phyloP scores from a whole-genome alignment of 2,329 filamentous ascomycete genomes.

The Dichotomopilus funicola region DNA sequence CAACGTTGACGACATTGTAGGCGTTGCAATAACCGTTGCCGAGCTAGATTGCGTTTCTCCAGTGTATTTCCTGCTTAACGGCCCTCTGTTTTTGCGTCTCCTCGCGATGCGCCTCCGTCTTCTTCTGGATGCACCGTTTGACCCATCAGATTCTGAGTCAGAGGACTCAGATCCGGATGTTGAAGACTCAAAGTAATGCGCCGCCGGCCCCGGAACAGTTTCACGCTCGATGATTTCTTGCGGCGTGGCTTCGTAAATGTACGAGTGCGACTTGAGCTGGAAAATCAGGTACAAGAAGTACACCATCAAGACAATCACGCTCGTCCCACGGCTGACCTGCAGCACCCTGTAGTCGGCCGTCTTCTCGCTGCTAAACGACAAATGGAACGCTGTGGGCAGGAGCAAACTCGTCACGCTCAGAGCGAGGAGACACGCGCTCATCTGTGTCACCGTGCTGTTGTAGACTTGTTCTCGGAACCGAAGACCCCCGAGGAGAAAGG shows the following conservation, averaged over 20 bases:
- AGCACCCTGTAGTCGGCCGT: slow-evolving; percentile 65
- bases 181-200: slow-evolving; percentile 74
- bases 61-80: not conserved
- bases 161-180: slow-evolving; percentile 39
- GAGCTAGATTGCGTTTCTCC: not conserved
- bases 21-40: not conserved
- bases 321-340: slow-evolving; percentile 83
- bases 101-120: not conserved
- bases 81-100: not conserved
- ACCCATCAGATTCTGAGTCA: slow-evolving; percentile 49
- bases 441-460: slow-evolving; percentile 91
- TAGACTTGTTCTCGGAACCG: slow-evolving; percentile 90
- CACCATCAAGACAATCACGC: slow-evolving; percentile 73
- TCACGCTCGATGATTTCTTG: slow-evolving; percentile 91
- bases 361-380: slow-evolving; percentile 63
- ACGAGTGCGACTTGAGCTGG: slow-evolving; percentile 85
- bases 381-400: slow-evolving; percentile 85
- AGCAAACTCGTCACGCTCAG: slow-evolving; percentile 84
- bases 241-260: slow-evolving; percentile 87
- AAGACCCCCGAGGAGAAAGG: slow-evolving; percentile 77
- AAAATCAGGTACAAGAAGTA: slow-evolving; percentile 82
- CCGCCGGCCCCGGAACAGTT: slow-evolving; percentile 75
- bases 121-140: not conserved
- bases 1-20: not conserved
- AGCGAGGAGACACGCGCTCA: slow-evolving; percentile 89